Evolutionary conservation across 1,284 basidiomycete genomes (phyloP).

Genomic region (Jaminaea rosea): DNA sequence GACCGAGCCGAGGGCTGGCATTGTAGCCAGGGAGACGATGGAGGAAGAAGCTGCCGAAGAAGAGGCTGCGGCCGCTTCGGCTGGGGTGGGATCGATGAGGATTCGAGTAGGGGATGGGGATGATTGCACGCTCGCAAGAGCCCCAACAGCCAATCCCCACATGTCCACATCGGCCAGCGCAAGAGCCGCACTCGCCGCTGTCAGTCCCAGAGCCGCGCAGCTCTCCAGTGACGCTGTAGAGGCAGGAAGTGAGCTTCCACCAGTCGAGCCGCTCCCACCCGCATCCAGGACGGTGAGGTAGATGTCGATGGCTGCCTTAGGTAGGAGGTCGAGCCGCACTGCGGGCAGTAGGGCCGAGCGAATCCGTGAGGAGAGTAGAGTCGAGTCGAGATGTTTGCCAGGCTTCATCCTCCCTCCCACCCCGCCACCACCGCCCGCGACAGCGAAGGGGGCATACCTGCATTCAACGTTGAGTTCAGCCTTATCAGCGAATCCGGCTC

Average conservation of each 20-base stretch:
- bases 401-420: constrained; percentile 67
- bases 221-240: constrained; percentile 11
- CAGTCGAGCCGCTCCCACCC: constrained; percentile 77
- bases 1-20: constrained; percentile 80
- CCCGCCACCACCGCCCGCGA: too few relatives aligned
- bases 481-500: constrained; percentile 67
- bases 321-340: constrained; percentile 76
- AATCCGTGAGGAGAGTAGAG: constrained; percentile 69
- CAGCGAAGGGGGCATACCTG: constrained; percentile 90
- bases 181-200: constrained; percentile 81
- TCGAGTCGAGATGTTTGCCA: constrained; percentile 88
- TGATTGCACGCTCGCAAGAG: constrained; percentile 51
- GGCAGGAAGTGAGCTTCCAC: too few relatives aligned
- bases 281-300: constrained; percentile 84
- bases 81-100: constrained; percentile 69
- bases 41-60: constrained; percentile 51
- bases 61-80: constrained; percentile 56
- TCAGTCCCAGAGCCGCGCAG: constrained; percentile 53
- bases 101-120: constrained; percentile 51
- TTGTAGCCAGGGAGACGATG: constrained; percentile 64
- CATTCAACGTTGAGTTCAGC: constrained; percentile 88
- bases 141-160: constrained; percentile 70
- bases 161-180: constrained; percentile 81
- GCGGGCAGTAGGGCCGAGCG: constrained; percentile 78
- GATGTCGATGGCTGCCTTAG: constrained; percentile 87